Base-by-base conservation (phyloP, 1,284 basidiomycete species). In the Violaceomyces palustris region DNA sequence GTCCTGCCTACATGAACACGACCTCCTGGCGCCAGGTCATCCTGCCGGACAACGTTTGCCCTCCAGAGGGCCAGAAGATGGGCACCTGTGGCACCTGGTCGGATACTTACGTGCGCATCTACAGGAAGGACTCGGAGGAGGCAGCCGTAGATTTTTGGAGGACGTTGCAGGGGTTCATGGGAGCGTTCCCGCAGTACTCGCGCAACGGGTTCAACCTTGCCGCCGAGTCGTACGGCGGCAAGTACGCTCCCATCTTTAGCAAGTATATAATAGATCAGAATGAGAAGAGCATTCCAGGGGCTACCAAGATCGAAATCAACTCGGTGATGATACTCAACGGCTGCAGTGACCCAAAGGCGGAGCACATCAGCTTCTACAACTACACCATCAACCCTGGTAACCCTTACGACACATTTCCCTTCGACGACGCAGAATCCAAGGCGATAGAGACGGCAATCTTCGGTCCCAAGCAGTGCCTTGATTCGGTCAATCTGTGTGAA, bases 191-290 rank as follows among this genome's bases (percentile, higher is more conserved):
- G 4, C 33, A 60, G 34, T 60, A 62, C 33, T 40, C 37, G 28
- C 42, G 50, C 11, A 34, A 54, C 6, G 80, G 84, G 15, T 84
- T 83, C 32, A 50, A 61, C 73, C 77, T 85, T 71, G 77, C 11
- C 79, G 83, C 62, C 67, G 78, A 24, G 77, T 79, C 54, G 39
- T 84, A 83, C 64, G 75, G 79, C 23, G 79, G 81, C 36, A 42
- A 63, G 81, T 22, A 78, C 77, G 17, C 83, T 81, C 63, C 82
- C 80, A 36, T 77, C 78, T 78, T 82, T 64, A 57, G 77, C 42
- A 30, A 50, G 22, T 71, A 73, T 45, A 58, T 86, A 74, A 73
- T 82, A 28, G 72, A 77, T 25, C 81, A 84, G 64, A 85, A 85
- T 56, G 74, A 76, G 14, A 79, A 78, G 14, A 82, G 49, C 74